phyloP scores from a whole-genome alignment of 2,329 filamentous ascomycete genomes.

The Botrytis tulipae region DNA sequence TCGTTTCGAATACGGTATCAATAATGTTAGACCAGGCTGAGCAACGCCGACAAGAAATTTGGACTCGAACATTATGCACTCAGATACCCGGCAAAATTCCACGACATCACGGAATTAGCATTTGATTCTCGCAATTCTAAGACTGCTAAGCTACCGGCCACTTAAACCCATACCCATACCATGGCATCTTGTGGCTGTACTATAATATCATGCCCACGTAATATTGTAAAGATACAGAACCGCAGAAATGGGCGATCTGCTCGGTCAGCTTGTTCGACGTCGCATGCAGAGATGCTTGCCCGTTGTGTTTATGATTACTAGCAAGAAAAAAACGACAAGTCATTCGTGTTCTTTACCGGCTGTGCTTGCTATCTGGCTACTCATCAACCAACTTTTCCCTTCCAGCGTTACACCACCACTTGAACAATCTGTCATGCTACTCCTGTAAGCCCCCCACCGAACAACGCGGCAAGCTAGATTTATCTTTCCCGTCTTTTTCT shows the following conservation, averaged over 20 bases:
- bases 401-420: constrained; percentile 22
- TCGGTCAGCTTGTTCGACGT: constrained; percentile 31
- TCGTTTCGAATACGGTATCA: constrained; percentile 14
- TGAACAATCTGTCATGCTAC: constrained; percentile 24
- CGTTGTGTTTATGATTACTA: constrained; percentile 18
- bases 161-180: constrained; percentile 18
- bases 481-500: constrained; percentile 20
- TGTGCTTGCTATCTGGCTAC: constrained; percentile 26
- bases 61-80: constrained; percentile 26
- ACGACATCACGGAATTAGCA: constrained; percentile 21
- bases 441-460: constrained; percentile 26
- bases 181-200: constrained; percentile 30
- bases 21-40: constrained; percentile 19
- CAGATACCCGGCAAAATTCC: constrained; percentile 32
- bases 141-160: constrained; percentile 19
- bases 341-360: constrained; percentile 22
- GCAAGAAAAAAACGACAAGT: constrained; percentile 21
- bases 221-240: constrained; percentile 21
- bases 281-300: constrained; percentile 30
- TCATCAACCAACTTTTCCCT: constrained; percentile 18
- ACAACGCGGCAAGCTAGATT: constrained; percentile 16
- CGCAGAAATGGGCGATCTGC: constrained; percentile 20
- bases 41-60: constrained; percentile 15
- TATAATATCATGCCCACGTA: constrained; percentile 19
- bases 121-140: constrained; percentile 20